Evolutionary conservation across 1,139 yeast genomes (phyloP).

Genomic region (Diutina neorugosa): DNA sequence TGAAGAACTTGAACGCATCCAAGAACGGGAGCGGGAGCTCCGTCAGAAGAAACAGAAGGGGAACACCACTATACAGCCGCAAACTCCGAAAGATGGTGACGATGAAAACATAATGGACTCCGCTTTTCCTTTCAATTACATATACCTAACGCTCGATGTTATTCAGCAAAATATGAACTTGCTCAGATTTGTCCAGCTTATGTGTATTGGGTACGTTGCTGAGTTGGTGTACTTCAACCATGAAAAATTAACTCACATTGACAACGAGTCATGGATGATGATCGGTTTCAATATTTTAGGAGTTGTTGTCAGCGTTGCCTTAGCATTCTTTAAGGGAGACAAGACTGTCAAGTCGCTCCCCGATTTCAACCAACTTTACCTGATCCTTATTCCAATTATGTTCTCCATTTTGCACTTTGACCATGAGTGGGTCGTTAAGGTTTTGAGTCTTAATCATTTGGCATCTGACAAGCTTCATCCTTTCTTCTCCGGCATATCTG

Average conservation of each 20-base stretch:
- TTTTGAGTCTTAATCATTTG: not conserved
- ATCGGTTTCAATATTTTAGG: not conserved
- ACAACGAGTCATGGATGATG: not conserved
- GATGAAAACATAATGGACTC: not conserved
- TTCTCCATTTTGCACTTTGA: not conserved
- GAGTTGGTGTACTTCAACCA: constrained; percentile 2
- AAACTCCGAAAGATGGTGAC: not conserved
- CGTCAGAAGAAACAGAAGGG: not conserved
- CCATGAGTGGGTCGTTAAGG: not conserved
- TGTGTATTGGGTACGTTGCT: not conserved
- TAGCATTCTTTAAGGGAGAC: not conserved
- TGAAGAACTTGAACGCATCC: not conserved
- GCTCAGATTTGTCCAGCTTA: not conserved
- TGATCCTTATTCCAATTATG: not conserved
- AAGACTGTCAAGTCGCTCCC: not conserved
- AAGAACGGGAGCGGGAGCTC: not conserved
- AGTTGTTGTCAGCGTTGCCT: not conserved
- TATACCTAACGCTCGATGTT: not conserved
- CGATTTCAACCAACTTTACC: not conserved
- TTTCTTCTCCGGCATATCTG: not conserved
- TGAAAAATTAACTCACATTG: not conserved
- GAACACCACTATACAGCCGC: not conserved
- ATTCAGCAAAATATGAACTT: not conserved
- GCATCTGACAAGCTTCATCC: not conserved
- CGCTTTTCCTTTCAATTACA: not conserved